Evolutionary conservation across 1,284 basidiomycete genomes (phyloP).

Genomic region (Coriolopsis trogii): DNA sequence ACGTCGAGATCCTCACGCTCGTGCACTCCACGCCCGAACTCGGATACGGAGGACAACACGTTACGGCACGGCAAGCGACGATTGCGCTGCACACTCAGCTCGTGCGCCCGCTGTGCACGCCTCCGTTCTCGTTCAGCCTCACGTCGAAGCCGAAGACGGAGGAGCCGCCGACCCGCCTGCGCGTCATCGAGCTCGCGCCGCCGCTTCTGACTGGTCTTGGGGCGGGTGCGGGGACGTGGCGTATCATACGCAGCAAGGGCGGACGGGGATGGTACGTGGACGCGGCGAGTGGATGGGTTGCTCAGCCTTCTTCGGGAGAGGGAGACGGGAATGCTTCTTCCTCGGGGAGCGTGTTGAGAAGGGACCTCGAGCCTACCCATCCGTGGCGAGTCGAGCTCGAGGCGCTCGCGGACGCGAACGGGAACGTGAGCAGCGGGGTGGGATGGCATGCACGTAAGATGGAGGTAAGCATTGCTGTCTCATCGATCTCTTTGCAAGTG

Average conservation of each 20-base stretch:
- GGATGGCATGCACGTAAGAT: conserved; percentile 98
- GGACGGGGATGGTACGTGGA: conserved; percentile 97
- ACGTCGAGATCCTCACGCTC: conserved; percentile 87
- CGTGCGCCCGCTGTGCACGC: conserved; percentile 77
- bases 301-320: conserved; percentile 30
- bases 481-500: not conserved
- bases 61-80: conserved; percentile 56
- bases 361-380: conserved; percentile 67
- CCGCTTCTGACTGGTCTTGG: conserved; percentile 73
- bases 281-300: conserved; percentile 80
- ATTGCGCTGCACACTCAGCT: conserved; percentile 70
- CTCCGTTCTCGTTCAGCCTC: conserved; percentile 72
- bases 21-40: conserved; percentile 79
- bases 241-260: conserved; percentile 88
- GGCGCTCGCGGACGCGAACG: conserved; percentile 78
- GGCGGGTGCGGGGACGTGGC: conserved; percentile 83
- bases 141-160: conserved; percentile 35
- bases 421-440: conserved; percentile 86
- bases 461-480: conserved; percentile 73
- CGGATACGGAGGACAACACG: conserved; percentile 50
- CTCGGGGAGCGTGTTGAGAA: conserved; percentile 46
- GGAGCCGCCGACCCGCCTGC: conserved; percentile 71
- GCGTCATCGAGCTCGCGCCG: conserved; percentile 88
- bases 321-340: too few species aligned
- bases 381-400: conserved; percentile 72